These are phyloP conservation scores for Arctostaphylos glauca DNA, from an alignment of 148 eudicot genomes.

Conservation along the genomic window DNA sequence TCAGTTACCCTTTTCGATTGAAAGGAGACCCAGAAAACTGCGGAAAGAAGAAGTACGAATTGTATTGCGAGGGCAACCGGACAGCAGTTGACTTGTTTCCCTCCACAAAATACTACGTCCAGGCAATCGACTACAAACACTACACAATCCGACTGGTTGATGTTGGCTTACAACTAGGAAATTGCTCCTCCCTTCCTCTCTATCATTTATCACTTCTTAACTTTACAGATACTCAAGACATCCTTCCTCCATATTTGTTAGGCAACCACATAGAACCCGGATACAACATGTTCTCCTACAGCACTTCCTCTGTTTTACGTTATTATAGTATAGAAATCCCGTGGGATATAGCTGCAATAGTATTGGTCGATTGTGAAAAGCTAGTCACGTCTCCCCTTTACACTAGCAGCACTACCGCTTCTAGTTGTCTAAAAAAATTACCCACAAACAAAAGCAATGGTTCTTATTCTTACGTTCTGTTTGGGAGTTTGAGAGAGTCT, in stretches of 20 bases:
- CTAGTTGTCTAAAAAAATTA: background rate
- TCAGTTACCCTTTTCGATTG: conserved; percentile 5
- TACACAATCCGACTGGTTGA: conserved; percentile 18
- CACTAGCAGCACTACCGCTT: background rate
- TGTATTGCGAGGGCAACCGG: conserved; percentile 22
- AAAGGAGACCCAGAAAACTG: background rate
- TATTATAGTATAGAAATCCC: background rate
- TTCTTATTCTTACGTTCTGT: background rate
- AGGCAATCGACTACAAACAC: conserved; percentile 7
- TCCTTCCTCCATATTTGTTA: no score
- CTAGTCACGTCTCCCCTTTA: background rate
- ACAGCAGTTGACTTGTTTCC: background rate
- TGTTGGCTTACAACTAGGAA: background rate
- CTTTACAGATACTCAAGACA: no score
- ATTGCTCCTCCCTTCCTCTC: conserved; percentile 19
- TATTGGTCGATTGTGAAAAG: background rate
- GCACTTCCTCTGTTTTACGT: no score
- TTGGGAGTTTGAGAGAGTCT: background rate
- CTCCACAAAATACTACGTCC: background rate
- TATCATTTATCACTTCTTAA: background rate
- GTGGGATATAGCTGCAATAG: background rate
- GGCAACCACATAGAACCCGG: no score
- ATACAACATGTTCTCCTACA: no score
- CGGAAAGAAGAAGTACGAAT: background rate
- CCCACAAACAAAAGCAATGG: background rate